Conservation (phyloP, 352 stramenopile species). For the Peronospora destructor region DNA sequence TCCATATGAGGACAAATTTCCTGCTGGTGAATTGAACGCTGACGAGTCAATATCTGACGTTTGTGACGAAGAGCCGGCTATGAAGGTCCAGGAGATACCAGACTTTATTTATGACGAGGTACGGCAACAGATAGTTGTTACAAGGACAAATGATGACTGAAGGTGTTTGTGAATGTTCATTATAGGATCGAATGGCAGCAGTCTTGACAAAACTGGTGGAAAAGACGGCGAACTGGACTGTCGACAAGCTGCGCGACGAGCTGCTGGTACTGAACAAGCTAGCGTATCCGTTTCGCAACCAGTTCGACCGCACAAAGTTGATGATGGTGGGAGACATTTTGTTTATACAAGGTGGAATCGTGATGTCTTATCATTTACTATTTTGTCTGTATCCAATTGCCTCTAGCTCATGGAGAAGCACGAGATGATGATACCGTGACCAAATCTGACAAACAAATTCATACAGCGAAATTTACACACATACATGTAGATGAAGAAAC, state of each 20-base stretch:
- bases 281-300: constrained; percentile 51
- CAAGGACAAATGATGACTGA: neutral
- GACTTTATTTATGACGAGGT: constrained; percentile 84
- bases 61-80: constrained; percentile 11
- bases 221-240: constrained; percentile 58
- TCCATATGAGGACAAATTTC: constrained; percentile 5
- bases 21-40: neutral
- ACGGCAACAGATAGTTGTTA: constrained; percentile 1
- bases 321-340: constrained; percentile 42
- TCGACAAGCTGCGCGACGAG: constrained; percentile 68
- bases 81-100: constrained; percentile 23
- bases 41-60: constrained; percentile 19
- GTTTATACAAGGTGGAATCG: neutral
- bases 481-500: neutral
- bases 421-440: constrained; percentile 18
- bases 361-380: no score
- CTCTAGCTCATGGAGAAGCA: constrained; percentile 26
- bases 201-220: constrained; percentile 44
- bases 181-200: constrained; percentile 46
- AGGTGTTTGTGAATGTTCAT: constrained; percentile 1
- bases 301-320: constrained; percentile 54
- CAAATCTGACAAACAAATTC: no score
- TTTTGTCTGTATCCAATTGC: neutral
- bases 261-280: constrained; percentile 65
- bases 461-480: no score